Evolutionary conservation across 73 alveolate species (phyloP).

Genomic region (Paramecium octaurelia): DNA sequence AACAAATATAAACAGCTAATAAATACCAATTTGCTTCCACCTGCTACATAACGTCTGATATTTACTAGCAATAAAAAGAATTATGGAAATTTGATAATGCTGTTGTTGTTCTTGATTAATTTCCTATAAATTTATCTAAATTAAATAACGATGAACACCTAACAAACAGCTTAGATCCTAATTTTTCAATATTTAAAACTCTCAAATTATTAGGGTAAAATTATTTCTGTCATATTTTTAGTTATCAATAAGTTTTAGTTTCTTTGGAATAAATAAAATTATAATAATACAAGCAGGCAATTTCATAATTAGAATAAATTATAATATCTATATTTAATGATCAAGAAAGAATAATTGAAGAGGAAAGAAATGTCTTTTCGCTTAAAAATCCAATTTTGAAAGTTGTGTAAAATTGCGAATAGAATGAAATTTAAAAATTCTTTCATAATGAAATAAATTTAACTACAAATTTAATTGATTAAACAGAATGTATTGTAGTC

Average conservation of each 20-base stretch:
- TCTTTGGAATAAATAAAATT: background rate
- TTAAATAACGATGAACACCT: background rate
- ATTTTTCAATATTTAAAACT: background rate
- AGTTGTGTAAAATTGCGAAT: background rate
- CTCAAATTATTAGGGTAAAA: background rate
- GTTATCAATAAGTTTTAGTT: background rate
- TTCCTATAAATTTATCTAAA: background rate
- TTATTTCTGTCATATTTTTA: background rate
- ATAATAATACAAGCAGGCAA: background rate
- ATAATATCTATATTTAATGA: background rate
- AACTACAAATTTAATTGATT: background rate
- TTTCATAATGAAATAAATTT: background rate
- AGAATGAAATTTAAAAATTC: background rate
- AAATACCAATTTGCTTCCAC: background rate
- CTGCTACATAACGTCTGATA: background rate
- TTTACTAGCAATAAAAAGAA: background rate
- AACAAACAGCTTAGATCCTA: background rate
- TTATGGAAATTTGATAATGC: background rate
- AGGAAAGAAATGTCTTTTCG: background rate
- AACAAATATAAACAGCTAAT: background rate
- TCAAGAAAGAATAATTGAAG: background rate
- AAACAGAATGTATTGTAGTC: background rate
- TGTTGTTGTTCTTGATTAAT: background rate
- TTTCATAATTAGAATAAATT: background rate
- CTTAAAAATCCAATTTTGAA: background rate